Evolutionary conservation across 345 rosid species (phyloP), one percentile per base, ranked within the genome.

Genomic region (Moricandia moricandioides): DNA sequence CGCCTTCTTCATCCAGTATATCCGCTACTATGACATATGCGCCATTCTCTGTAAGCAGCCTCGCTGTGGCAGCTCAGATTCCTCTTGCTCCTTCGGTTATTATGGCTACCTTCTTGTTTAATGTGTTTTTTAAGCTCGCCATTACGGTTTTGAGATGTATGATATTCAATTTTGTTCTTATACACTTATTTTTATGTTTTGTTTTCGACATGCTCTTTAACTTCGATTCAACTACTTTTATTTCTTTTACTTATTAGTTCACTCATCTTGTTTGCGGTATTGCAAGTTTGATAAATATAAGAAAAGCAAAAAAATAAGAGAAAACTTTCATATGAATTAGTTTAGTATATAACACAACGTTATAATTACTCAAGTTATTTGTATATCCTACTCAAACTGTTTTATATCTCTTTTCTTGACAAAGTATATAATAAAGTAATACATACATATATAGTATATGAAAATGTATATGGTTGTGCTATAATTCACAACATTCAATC

Each of bases 81-180:
- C 97, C 98, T 78, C 92, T 88, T 35, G 97, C 97, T 21, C 92
- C 98, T 4, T 92, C 98, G 2, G 96, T 91, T 75, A 93, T 80
- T 0, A 91, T 82, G 6, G 86, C 96, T 14, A 89, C 98, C 79
- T 86, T 88, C 13, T 87, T 85, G 18, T 4, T 59, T 75, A 93
- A 72, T 85, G 82, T 87, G 31, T 63, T 69, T 49, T 16, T 54
- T 40, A 13, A 17, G 52, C 17, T 62, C 7, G 31, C 16, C 80
- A 77, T 76, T 54, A 0, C 3, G 45, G 37, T 17, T 65, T 27
- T 40, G 21, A 45, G 30, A 5, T 9, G 6, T 37, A 8, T 37
- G 13, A 27, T 37, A 16, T 13, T 61, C 17, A 13, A 17, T 43
- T 35, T 62, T 75, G 13, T 51, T 51, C 27, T 77, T 64, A 64